A percentile compares a stretch with the other conserved stretches of the same genome.
Conservation (phyloP, 805 yeast species). For the Hemisphaericaspora nanyangensis region DNA sequence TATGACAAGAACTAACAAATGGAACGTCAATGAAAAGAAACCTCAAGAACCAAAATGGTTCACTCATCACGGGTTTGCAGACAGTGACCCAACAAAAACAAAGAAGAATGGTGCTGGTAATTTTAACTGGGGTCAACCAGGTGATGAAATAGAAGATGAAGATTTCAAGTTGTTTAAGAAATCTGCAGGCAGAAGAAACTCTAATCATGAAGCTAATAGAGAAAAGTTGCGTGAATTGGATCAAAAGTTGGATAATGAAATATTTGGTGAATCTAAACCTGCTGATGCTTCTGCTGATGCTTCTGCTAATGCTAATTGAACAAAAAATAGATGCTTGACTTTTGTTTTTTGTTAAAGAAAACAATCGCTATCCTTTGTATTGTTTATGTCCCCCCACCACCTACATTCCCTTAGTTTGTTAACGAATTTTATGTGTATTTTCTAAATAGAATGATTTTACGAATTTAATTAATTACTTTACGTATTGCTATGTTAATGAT, state of each 20-base stretch:
- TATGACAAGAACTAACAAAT: constrained; percentile 79
- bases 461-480: background rate
- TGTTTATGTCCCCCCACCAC: no score
- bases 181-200: constrained; percentile 31
- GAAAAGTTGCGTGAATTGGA: constrained; percentile 20
- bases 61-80: constrained; percentile 68
- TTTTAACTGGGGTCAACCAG: constrained; percentile 82
- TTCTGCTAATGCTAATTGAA: background rate
- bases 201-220: constrained; percentile 36
- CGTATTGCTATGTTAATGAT: constrained; percentile 1
- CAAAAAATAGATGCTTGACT: no score
- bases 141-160: constrained; percentile 65
- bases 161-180: constrained; percentile 39
- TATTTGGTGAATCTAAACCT: no score
- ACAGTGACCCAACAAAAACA: constrained; percentile 68
- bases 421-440: background rate
- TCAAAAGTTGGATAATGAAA: constrained; percentile 16
- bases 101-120: constrained; percentile 86
- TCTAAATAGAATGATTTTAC: background rate
- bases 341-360: background rate
- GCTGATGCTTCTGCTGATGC: no score
- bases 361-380: no score
- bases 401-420: background rate
- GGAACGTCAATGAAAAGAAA: constrained; percentile 63
- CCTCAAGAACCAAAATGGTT: constrained; percentile 63